These are phyloP conservation scores for Dactylonectria estremocensis DNA, from an alignment of 2,329 filamentous ascomycete genomes.

Conservation along the genomic window DNA sequence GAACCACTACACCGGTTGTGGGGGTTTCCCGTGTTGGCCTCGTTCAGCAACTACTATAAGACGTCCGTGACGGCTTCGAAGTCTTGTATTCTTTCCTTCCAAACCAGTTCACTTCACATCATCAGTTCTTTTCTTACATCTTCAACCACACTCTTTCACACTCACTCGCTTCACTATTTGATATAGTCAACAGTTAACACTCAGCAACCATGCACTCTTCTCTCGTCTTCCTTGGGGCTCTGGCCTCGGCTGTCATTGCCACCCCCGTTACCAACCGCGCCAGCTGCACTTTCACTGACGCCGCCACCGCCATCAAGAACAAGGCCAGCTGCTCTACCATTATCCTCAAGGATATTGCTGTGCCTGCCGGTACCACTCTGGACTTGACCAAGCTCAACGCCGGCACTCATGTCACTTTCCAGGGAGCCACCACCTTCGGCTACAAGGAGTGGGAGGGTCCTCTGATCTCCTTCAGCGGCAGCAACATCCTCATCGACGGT, in stretches of 20 bases:
- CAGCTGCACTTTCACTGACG: slow-evolving; percentile 69
- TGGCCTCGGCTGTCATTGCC: slow-evolving; percentile 46
- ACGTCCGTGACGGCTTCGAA: neutral
- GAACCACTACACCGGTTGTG: neutral
- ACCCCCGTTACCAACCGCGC: slow-evolving; percentile 42
- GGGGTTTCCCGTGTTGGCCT: neutral
- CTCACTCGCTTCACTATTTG: neutral
- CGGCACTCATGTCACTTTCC: slow-evolving; percentile 71
- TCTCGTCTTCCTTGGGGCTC: slow-evolving; percentile 47
- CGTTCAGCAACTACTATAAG: neutral
- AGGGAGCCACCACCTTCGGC: slow-evolving; percentile 77
- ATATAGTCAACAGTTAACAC: neutral
- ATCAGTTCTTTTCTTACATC: slow-evolving; percentile 14
- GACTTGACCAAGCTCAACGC: slow-evolving; percentile 68
- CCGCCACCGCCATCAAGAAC: slow-evolving; percentile 62
- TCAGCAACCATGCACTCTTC: slow-evolving; percentile 31
- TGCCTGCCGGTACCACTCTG: slow-evolving; percentile 72
- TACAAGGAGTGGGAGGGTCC: slow-evolving; percentile 78
- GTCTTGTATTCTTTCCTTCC: neutral
- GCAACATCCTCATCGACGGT: slow-evolving; percentile 67
- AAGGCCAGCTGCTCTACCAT: slow-evolving; percentile 70
- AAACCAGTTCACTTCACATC: slow-evolving; percentile 6
- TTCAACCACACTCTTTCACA: slow-evolving; percentile 5
- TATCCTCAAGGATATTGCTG: slow-evolving; percentile 65
- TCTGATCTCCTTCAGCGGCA: slow-evolving; percentile 73